Conservation (phyloP, 345 rosid genomes). For the Bretschneidera sinensis region DNA sequence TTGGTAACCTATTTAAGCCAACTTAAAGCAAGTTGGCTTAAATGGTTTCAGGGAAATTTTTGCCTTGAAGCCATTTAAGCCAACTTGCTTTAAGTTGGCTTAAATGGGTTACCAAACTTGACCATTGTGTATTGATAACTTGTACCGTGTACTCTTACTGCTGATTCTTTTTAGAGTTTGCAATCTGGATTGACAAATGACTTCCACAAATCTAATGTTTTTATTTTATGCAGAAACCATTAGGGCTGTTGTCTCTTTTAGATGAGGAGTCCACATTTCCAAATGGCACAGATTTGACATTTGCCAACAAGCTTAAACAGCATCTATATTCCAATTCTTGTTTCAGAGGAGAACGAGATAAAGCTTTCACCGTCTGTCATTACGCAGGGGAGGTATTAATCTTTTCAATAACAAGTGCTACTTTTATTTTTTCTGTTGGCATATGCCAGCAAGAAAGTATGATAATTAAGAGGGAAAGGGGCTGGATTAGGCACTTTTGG, state of each 20-base stretch:
- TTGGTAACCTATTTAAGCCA: too few species aligned
- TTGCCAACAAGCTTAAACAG: constrained; percentile 92
- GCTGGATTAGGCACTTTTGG: too few species aligned
- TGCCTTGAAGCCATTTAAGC: too few species aligned
- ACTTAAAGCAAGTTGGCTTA: too few species aligned
- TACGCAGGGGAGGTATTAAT: constrained; percentile 91
- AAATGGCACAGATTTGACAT: constrained; percentile 88
- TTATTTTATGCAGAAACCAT: constrained; percentile 68
- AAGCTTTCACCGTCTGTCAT: constrained; percentile 76
- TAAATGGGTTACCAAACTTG: too few species aligned
- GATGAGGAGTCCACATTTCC: constrained; percentile 98
- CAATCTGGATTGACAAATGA: neutral
- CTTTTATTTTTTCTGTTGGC: constrained; percentile 1
- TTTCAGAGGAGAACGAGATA: constrained; percentile 79
- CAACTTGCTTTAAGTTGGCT: too few species aligned
- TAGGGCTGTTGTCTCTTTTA: constrained; percentile 83
- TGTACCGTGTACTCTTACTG: neutral
- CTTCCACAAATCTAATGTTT: constrained; percentile 11
- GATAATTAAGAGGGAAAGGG: neutral
- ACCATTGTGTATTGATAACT: neutral
- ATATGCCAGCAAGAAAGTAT: neutral
- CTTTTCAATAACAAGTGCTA: neutral
- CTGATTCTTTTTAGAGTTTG: constrained; percentile 6
- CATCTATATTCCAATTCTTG: constrained; percentile 70
- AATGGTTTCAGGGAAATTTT: too few species aligned